These are phyloP conservation scores for Maudiozyma barnettii DNA, from an alignment of 805 yeast species.

Conservation along the genomic window DNA sequence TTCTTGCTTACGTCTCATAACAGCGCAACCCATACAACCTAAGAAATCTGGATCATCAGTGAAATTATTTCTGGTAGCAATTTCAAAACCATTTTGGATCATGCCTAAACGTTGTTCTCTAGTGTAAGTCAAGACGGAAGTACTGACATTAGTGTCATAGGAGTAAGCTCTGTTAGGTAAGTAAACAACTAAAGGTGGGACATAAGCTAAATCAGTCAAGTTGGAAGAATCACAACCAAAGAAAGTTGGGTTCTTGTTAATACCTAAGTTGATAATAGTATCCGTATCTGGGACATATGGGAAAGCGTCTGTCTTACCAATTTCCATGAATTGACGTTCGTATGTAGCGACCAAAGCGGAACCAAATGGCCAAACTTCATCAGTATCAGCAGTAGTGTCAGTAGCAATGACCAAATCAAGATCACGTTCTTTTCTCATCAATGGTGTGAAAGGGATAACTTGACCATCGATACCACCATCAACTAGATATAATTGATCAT, in stretches of 20 bases:
- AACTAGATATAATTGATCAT: constrained; percentile 42
- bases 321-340: constrained; percentile 46
- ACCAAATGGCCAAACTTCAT: constrained; percentile 58
- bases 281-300: constrained; percentile 70
- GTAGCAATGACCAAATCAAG: constrained; percentile 58
- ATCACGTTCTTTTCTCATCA: constrained; percentile 47
- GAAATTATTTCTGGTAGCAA: constrained; percentile 53
- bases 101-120: constrained; percentile 48
- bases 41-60: constrained; percentile 62
- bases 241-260: constrained; percentile 63
- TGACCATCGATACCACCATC: constrained; percentile 68
- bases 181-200: constrained; percentile 72
- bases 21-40: constrained; percentile 74
- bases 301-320: constrained; percentile 51
- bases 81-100: constrained; percentile 67
- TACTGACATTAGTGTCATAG: constrained; percentile 57
- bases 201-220: constrained; percentile 42
- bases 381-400: constrained; percentile 59
- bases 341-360: constrained; percentile 46
- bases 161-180: constrained; percentile 64
- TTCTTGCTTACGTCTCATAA: constrained; percentile 69
- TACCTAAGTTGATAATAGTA: constrained; percentile 48
- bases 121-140: constrained; percentile 54
- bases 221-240: constrained; percentile 72
- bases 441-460: constrained; percentile 52